Percentiles rank a stretch among this genome's conserved stretches.
Evolutionary conservation across 805 yeast genomes (phyloP).

Genomic region (Ogataea populi-albae): DNA sequence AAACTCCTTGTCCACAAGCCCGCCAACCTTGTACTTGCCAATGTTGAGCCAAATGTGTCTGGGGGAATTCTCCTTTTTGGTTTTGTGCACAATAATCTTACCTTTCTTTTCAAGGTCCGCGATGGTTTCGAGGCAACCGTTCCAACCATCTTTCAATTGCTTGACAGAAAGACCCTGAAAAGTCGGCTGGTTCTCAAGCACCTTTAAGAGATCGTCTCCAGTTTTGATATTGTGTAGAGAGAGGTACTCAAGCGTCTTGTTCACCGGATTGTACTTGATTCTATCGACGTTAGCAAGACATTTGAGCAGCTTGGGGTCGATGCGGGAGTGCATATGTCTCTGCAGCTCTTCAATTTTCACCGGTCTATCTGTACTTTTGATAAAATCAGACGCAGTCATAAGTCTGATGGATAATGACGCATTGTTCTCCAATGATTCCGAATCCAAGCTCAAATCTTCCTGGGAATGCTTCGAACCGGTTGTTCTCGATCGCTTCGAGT

Average conservation of each 20-base stretch:
- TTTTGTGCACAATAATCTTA: slow-evolving; percentile 77
- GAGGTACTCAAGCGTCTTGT: slow-evolving; percentile 75
- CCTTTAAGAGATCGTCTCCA: slow-evolving; percentile 70
- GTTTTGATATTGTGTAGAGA: slow-evolving; percentile 85
- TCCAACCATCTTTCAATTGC: slow-evolving; percentile 86
- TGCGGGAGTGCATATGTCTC: slow-evolving; percentile 60
- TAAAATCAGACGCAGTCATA: slow-evolving; percentile 86
- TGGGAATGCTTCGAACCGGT: background rate
- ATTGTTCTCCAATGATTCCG: slow-evolving; percentile 13
- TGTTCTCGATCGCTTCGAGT: slow-evolving; percentile 17
- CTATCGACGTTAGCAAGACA: slow-evolving; percentile 74
- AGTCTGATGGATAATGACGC: slow-evolving; percentile 71
- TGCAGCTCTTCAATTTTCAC: slow-evolving; percentile 64
- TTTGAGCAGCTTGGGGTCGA: slow-evolving; percentile 62
- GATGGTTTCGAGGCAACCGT: slow-evolving; percentile 77
- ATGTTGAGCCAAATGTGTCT: slow-evolving; percentile 80
- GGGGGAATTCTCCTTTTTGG: slow-evolving; percentile 93
- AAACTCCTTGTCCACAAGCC: slow-evolving; percentile 75
- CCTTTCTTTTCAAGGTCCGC: slow-evolving; percentile 73
- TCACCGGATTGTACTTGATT: slow-evolving; percentile 61
- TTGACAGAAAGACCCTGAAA: slow-evolving; percentile 85
- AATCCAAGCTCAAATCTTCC: slow-evolving; percentile 5
- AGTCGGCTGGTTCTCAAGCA: slow-evolving; percentile 75
- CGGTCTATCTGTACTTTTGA: slow-evolving; percentile 69
- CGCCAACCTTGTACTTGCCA: slow-evolving; percentile 57